A percentile compares a stretch with the other conserved stretches of the same genome.
These are phyloP conservation scores for Peronospora farinosa DNA, from an alignment of 352 stramenopile species.

Conservation along the genomic window DNA sequence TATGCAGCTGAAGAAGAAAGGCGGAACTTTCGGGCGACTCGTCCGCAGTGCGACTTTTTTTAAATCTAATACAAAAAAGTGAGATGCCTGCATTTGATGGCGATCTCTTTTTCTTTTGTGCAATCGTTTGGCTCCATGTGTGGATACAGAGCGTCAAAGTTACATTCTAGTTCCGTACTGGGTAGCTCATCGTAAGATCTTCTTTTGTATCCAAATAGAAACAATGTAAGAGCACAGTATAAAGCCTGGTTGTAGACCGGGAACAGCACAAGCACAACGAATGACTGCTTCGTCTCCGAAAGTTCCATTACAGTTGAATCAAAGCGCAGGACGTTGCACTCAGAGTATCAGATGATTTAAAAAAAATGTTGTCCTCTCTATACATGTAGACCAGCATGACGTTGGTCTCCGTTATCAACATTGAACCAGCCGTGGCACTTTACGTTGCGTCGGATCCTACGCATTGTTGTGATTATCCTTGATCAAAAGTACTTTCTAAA, in stretches of 20 bases:
- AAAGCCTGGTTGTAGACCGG: background rate
- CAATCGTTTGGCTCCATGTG: background rate
- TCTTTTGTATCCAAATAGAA: background rate
- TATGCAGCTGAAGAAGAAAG: conserved; percentile 14
- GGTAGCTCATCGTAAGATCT: background rate
- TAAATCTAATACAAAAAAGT: background rate
- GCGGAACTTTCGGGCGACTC: conserved; percentile 19
- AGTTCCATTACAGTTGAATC: background rate
- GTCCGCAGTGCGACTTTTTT: conserved; percentile 9
- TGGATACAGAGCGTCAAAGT: background rate
- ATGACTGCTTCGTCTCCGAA: background rate
- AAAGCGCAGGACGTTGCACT: background rate
- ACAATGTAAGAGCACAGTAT: too few species aligned
- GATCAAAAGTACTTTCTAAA: background rate
- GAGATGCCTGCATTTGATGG: background rate
- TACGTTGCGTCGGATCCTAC: background rate
- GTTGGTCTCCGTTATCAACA: background rate
- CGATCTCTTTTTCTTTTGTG: background rate
- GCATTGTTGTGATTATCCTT: background rate
- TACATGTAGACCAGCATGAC: background rate
- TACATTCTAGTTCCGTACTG: background rate
- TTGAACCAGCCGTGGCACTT: background rate
- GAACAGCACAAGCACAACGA: background rate
- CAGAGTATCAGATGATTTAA: background rate
- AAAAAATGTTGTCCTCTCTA: background rate